Evolutionary conservation across 2,329 filamentous ascomycete species (phyloP).

Genomic region (Fusarium robinianum): DNA sequence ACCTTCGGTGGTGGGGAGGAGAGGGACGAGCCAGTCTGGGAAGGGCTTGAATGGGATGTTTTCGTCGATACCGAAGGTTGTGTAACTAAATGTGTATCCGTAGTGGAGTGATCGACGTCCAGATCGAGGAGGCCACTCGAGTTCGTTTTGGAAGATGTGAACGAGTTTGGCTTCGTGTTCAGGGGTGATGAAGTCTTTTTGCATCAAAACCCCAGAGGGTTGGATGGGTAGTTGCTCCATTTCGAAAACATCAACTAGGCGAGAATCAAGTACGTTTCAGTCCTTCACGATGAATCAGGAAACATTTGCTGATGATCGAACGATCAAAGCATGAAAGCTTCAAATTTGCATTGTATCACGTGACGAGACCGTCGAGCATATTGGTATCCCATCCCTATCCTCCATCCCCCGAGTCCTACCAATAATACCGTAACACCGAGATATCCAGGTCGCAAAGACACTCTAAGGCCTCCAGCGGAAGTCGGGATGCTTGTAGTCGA

Average conservation of each 20-base stretch:
- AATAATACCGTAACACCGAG: too few species aligned
- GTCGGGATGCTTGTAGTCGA: slow-evolving; percentile 16
- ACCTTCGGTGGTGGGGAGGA: slow-evolving; percentile 50
- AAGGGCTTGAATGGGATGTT: slow-evolving; percentile 55
- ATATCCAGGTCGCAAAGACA: too few species aligned
- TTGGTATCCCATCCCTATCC: too few species aligned
- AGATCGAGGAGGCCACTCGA: slow-evolving; percentile 51
- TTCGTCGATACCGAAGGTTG: slow-evolving; percentile 59
- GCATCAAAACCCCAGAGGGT: slow-evolving; percentile 49
- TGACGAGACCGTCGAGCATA: too few species aligned
- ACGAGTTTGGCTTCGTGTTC: slow-evolving; percentile 52
- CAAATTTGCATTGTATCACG: too few species aligned
- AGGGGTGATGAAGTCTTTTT: slow-evolving; percentile 51
- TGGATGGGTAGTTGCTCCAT: slow-evolving; percentile 34
- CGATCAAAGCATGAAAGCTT: too few species aligned
- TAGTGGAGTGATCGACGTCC: slow-evolving; percentile 58
- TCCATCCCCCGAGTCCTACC: too few species aligned
- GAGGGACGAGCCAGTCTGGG: slow-evolving; percentile 54
- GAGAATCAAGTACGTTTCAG: too few species aligned
- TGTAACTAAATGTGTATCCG: slow-evolving; percentile 62
- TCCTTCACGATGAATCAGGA: too few species aligned
- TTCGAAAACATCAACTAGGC: too few species aligned
- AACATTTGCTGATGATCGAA: too few species aligned
- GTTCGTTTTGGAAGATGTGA: slow-evolving; percentile 47
- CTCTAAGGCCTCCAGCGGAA: slow-evolving; percentile 9